A percentile compares a stretch with the other conserved stretches of the same genome.
Evolutionary conservation across 148 eudicot species (phyloP).

Genomic region (Linanthus parryae): DNA sequence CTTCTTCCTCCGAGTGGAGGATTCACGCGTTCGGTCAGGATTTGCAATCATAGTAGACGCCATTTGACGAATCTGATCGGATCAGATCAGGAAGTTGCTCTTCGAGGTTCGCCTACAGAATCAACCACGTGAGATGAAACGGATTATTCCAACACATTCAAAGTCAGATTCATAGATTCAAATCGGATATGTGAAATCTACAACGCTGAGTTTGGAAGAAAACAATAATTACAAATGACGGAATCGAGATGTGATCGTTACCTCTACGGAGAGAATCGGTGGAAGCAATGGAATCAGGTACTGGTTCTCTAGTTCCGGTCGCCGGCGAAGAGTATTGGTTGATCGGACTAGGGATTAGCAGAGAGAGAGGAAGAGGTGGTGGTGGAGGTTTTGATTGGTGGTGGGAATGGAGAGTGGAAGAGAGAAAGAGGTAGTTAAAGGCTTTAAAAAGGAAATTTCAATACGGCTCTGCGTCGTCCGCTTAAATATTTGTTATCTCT

Average conservation of each 20-base stretch:
- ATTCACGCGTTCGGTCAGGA: slow-evolving; percentile 24
- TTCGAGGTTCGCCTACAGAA: slow-evolving; percentile 8
- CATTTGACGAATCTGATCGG: slow-evolving; percentile 16
- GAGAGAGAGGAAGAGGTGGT: slow-evolving; percentile 13
- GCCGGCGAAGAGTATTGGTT: too few species aligned
- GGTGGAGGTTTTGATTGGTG: neutral
- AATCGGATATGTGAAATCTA: too few species aligned
- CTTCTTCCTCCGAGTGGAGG: slow-evolving; percentile 19
- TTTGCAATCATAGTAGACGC: slow-evolving; percentile 35
- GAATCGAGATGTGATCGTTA: too few species aligned
- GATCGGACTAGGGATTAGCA: too few species aligned
- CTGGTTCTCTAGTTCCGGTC: too few species aligned
- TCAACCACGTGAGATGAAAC: neutral
- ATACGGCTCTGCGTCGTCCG: too few species aligned
- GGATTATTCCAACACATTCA: neutral
- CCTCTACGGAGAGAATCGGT: too few species aligned
- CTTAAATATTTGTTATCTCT: too few species aligned
- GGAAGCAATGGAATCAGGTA: too few species aligned
- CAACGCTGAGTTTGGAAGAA: too few species aligned
- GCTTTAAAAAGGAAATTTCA: slow-evolving; percentile 2
- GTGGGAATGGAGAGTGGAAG: neutral
- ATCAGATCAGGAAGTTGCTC: neutral
- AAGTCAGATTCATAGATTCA: too few species aligned
- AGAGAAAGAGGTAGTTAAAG: neutral
- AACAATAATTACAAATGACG: too few species aligned